Conservation (phyloP, 1,284 basidiomycete species). For the Tremellales sp. region DNA sequence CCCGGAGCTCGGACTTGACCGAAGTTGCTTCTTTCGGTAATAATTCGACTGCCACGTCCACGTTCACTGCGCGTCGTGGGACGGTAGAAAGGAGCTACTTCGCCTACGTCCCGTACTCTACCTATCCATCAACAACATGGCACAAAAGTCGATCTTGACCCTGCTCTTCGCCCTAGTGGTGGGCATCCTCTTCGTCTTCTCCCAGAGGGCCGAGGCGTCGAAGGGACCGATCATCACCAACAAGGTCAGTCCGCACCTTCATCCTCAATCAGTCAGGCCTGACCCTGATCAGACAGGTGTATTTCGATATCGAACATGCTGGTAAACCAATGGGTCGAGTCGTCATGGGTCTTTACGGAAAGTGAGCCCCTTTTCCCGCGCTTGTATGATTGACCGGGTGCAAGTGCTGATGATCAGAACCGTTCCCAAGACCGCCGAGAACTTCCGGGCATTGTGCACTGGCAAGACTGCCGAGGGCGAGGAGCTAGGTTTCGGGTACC, state of each 20-base stretch:
- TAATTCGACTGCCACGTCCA: too few relatives aligned
- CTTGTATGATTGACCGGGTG: not conserved
- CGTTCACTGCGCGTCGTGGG: too few relatives aligned
- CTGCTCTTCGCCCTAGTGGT: constrained; percentile 64
- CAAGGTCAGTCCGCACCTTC: constrained; percentile 50
- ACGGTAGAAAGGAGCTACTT: too few relatives aligned
- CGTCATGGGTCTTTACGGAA: constrained; percentile 79
- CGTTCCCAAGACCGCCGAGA: constrained; percentile 68
- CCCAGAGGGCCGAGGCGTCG: constrained; percentile 34
- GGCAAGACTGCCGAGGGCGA: constrained; percentile 75
- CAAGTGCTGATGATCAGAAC: constrained; percentile 55
- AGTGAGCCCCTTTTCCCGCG: constrained; percentile 38
- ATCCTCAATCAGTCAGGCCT: not conserved
- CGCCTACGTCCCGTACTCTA: not conserved
- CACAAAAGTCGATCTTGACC: constrained; percentile 60
- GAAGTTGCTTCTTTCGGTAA: not conserved
- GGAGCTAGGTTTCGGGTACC: constrained; percentile 66
- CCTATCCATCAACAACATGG: constrained; percentile 17
- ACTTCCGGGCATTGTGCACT: constrained; percentile 64
- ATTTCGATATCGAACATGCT: constrained; percentile 89
- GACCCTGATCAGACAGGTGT: constrained; percentile 54
- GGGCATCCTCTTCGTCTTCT: constrained; percentile 53
- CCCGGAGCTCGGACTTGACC: not conserved
- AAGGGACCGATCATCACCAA: constrained; percentile 72
- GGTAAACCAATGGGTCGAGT: constrained; percentile 76